phyloP scores from a whole-genome alignment of 176 grass and related monocot species.

The Rhynchospora tenuis region DNA sequence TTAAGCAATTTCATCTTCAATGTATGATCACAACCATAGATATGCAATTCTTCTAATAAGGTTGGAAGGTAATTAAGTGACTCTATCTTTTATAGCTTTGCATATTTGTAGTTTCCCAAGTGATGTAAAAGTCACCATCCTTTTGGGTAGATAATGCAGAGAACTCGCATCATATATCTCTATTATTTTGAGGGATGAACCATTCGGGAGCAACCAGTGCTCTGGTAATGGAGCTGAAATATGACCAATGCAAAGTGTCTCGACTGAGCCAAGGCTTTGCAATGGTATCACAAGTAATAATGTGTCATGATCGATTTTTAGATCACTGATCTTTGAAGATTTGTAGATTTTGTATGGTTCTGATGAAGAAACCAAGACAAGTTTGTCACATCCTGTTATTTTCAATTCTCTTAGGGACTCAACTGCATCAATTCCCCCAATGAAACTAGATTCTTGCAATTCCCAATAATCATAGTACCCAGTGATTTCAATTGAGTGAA shows the following conservation, averaged over 20 bases:
- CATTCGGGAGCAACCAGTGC: constrained; percentile 9
- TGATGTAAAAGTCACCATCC: neutral
- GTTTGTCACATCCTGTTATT: constrained; percentile 33
- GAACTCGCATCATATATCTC: constrained; percentile 12
- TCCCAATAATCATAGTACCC: neutral
- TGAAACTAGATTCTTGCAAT: constrained; percentile 36
- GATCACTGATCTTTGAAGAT: constrained; percentile 11
- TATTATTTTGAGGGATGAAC: neutral
- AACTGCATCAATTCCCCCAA: constrained; percentile 32
- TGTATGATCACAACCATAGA: neutral
- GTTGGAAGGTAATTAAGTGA: constrained; percentile 11
- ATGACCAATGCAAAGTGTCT: neutral
- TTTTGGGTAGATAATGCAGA: constrained; percentile 4
- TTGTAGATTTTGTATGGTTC: neutral
- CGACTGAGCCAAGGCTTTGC: neutral
- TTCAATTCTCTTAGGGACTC: constrained; percentile 12
- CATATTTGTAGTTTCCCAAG: neutral
- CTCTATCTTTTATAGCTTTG: neutral
- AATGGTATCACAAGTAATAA: constrained; percentile 7
- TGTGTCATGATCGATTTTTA: constrained; percentile 26
- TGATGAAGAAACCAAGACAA: constrained; percentile 8
- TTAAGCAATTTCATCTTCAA: neutral
- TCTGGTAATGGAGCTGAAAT: neutral
- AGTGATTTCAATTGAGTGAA: constrained; percentile 32
- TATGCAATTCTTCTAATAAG: constrained; percentile 15